Evolutionary conservation across 441 rosid genomes (phyloP).

Genomic region (Pelargonium fulgidum): DNA sequence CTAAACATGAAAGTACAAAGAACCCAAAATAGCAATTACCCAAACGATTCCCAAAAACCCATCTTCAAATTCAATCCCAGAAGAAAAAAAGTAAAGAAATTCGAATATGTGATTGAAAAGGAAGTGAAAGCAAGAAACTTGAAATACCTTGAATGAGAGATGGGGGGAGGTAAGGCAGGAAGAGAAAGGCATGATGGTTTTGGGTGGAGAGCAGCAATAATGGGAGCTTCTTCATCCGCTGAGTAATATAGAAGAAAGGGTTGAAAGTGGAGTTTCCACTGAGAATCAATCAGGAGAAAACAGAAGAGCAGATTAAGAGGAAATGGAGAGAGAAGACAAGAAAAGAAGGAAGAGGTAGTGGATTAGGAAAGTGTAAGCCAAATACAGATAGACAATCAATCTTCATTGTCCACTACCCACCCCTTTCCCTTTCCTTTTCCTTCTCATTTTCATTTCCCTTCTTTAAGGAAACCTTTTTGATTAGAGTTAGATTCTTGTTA

Average conservation of each 20-base stretch:
- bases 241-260: neutral
- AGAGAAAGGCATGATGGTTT: too few species aligned
- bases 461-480: neutral
- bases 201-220: neutral
- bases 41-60: neutral
- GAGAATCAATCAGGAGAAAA: neutral
- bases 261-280: constrained; percentile 7
- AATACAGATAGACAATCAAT: neutral
- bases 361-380: constrained; percentile 2
- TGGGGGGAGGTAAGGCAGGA: neutral
- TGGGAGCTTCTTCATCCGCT: neutral
- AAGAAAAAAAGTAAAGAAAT: neutral
- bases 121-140: neutral
- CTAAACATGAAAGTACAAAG: neutral
- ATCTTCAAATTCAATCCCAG: constrained; percentile 15
- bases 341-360: neutral
- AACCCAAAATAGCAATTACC: neutral
- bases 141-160: constrained; percentile 3
- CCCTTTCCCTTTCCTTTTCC: too few species aligned
- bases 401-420: constrained; percentile 1
- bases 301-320: neutral
- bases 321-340: neutral
- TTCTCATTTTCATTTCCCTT: neutral
- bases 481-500: neutral
- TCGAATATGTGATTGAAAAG: neutral